These are phyloP conservation scores for Jamesozyma lodderae DNA, from an alignment of 805 yeast species.

Conservation along the genomic window DNA sequence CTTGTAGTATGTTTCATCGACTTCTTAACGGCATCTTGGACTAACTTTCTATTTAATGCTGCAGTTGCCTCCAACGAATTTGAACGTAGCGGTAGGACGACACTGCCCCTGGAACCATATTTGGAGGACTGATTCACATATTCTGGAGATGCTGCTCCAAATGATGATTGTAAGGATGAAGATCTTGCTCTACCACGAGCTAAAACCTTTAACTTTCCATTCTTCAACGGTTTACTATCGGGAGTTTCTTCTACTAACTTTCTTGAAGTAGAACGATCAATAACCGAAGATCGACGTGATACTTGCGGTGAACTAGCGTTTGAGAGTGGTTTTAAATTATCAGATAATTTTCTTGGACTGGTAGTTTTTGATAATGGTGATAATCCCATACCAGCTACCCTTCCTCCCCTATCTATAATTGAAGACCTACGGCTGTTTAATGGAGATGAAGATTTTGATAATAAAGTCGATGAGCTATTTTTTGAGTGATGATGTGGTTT, in stretches of 20 bases:
- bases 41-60: conserved; percentile 19
- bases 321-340: neutral
- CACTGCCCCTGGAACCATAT: neutral
- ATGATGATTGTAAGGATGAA: conserved; percentile 26
- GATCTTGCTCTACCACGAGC: conserved; percentile 23
- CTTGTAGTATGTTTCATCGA: conserved; percentile 5
- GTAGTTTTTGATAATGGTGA: conserved; percentile 5
- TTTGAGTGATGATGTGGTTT: conserved; percentile 4
- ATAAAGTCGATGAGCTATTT: conserved; percentile 9
- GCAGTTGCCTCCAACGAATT: conserved; percentile 27
- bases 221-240: neutral
- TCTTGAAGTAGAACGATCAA: neutral
- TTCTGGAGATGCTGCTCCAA: conserved; percentile 1
- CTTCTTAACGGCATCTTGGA: conserved; percentile 19
- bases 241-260: neutral
- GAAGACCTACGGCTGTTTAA: conserved; percentile 15
- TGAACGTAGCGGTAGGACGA: conserved; percentile 14
- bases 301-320: conserved; percentile 7
- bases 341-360: conserved; percentile 3
- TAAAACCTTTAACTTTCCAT: neutral
- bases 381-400: neutral
- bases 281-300: conserved; percentile 9
- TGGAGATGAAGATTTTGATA: conserved; percentile 9
- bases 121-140: neutral
- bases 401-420: conserved; percentile 11